Percentiles rank a stretch among this genome's conserved stretches.
Conservation (phyloP, 208 protist species). For the Trypanosoma melophagium region DNA sequence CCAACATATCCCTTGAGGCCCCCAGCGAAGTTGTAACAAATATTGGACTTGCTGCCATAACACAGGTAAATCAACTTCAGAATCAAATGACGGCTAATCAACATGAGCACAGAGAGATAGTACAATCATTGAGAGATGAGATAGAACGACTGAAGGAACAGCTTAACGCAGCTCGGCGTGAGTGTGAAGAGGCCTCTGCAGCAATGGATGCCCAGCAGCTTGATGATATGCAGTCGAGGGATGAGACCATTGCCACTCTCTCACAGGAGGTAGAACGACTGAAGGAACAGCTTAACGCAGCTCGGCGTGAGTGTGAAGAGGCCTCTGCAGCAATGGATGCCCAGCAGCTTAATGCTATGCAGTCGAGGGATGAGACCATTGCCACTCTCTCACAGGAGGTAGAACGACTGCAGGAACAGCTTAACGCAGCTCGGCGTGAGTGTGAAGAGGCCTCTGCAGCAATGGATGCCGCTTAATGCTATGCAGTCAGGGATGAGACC, state of each 20-base stretch:
- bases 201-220: slow-evolving; percentile 1
- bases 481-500: too few species aligned
- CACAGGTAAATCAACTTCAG: slow-evolving; percentile 29
- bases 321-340: slow-evolving; percentile 7
- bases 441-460: slow-evolving; percentile 1
- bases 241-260: not conserved
- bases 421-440: slow-evolving; percentile 19
- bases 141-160: slow-evolving; percentile 18
- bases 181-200: slow-evolving; percentile 9
- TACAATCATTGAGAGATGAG: slow-evolving; percentile 14
- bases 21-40: slow-evolving; percentile 8
- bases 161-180: slow-evolving; percentile 12
- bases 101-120: slow-evolving; percentile 11
- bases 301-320: slow-evolving; percentile 13
- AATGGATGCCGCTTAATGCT: slow-evolving; percentile 6
- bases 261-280: slow-evolving; percentile 25
- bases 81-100: slow-evolving; percentile 16
- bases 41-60: slow-evolving; percentile 10
- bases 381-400: slow-evolving; percentile 17
- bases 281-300: slow-evolving; percentile 13
- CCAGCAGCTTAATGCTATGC: not conserved
- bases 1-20: slow-evolving; percentile 7
- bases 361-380: not conserved
- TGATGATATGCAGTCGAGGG: slow-evolving; percentile 1
- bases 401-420: slow-evolving; percentile 18